These are phyloP conservation scores for Clitocybe nebularis DNA, from an alignment of 1,284 basidiomycete species.

Conservation along the genomic window DNA sequence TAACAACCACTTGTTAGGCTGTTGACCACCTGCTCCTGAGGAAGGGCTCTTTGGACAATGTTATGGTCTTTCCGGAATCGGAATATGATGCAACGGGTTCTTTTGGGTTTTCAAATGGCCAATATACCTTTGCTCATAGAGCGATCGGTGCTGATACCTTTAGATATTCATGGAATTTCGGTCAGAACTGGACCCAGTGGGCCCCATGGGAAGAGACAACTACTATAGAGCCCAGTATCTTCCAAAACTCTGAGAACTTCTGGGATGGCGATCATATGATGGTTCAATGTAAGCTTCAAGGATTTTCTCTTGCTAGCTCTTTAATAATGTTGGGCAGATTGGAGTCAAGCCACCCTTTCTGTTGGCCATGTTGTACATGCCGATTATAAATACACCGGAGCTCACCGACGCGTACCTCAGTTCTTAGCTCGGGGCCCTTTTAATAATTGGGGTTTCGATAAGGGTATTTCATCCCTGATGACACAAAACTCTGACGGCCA, in stretches of 20 bases:
- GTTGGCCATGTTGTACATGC: slow-evolving; percentile 72
- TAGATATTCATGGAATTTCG: slow-evolving; percentile 84
- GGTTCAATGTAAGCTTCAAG: slow-evolving; percentile 67
- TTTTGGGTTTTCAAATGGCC: slow-evolving; percentile 55
- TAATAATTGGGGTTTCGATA: slow-evolving; percentile 89
- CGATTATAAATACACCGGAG: slow-evolving; percentile 57
- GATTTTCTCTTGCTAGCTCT: slow-evolving; percentile 2
- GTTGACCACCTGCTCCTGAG: slow-evolving; percentile 76
- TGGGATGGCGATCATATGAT: slow-evolving; percentile 85
- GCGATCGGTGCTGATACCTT: slow-evolving; percentile 85
- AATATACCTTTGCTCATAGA: slow-evolving; percentile 75
- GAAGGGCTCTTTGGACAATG: slow-evolving; percentile 71
- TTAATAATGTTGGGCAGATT: slow-evolving; percentile 47
- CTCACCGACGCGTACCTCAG: slow-evolving; percentile 77
- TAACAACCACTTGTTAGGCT: slow-evolving; percentile 35
- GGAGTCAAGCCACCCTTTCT: slow-evolving; percentile 63
- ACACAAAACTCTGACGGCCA: slow-evolving; percentile 53
- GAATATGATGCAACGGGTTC: slow-evolving; percentile 68
- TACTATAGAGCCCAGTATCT: slow-evolving; percentile 54
- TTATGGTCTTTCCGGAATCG: slow-evolving; percentile 77
- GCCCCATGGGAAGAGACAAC: slow-evolving; percentile 70
- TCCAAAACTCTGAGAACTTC: slow-evolving; percentile 55
- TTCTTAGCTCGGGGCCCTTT: slow-evolving; percentile 82
- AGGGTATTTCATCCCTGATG: slow-evolving; percentile 71
- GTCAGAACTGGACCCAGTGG: slow-evolving; percentile 83